phyloP scores from a whole-genome alignment of 257 asterid genomes.

The Misopates orontium region DNA sequence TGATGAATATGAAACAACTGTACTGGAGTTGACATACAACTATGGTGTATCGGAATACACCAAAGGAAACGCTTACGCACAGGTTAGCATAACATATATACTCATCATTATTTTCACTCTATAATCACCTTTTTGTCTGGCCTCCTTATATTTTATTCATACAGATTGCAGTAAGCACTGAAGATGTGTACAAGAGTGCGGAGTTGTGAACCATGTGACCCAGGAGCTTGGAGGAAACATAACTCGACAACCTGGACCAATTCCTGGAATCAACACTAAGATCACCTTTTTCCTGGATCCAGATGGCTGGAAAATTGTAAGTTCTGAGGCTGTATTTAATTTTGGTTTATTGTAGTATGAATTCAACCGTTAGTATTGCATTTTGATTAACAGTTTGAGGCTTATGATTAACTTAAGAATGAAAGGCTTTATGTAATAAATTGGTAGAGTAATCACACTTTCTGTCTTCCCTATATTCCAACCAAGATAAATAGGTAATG shows the following conservation, averaged over 20 bases:
- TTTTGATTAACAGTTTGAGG: not conserved
- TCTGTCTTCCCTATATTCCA: not conserved
- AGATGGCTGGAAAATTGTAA: slow-evolving; percentile 99
- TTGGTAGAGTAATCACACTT: not conserved
- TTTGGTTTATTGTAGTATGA: not conserved
- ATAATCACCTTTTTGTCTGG: slow-evolving; percentile 5
- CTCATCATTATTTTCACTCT: not conserved
- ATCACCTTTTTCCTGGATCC: slow-evolving; percentile 88
- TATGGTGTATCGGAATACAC: slow-evolving; percentile 93
- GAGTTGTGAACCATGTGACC: slow-evolving; percentile 72
- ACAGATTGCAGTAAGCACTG: slow-evolving; percentile 81
- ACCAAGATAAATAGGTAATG: too few relatives aligned
- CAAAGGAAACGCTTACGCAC: slow-evolving; percentile 98
- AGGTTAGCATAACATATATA: slow-evolving; percentile 45
- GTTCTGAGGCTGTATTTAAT: slow-evolving; percentile 23
- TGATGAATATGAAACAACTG: slow-evolving; percentile 79
- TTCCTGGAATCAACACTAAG: slow-evolving; percentile 91
- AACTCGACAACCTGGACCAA: slow-evolving; percentile 85
- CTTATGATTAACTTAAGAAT: not conserved
- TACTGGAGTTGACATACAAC: slow-evolving; percentile 89
- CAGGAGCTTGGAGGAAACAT: slow-evolving; percentile 95
- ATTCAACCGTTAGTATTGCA: not conserved
- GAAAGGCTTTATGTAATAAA: not conserved
- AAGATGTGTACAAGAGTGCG: slow-evolving; percentile 90
- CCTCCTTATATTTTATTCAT: slow-evolving; percentile 12